Base-by-base conservation (phyloP, 805 yeast species). In the Zygosaccharomyces bailii region DNA sequence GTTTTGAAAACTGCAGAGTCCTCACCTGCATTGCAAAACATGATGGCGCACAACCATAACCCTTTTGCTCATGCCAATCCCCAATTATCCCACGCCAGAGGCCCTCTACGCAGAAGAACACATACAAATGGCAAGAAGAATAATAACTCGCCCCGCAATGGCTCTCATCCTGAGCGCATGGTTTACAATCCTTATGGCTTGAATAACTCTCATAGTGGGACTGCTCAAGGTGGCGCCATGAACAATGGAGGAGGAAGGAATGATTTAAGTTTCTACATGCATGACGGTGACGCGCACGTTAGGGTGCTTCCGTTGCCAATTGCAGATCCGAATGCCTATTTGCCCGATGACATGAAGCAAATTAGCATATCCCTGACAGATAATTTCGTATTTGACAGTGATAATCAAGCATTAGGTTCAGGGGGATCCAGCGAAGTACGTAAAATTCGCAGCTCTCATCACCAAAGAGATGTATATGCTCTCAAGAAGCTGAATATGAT, bases 371-470 rank as follows among this genome's bases (percentile, higher is more conserved):
- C 72, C 34, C 63, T 86, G 46, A 69, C 73, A 23, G 83, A 80
- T 35, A 78, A 76, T 44, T 85, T 78, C 56, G 76, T 72, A 33
- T 51, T 74, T 14, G 69, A 72, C 2, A 67, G 67, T 19, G 69
- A 67, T 39, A 69, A 69, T 18, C 73, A 74, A 43, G 75, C 73
- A 37, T 61, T 85, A 40, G 93, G 90, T 2, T 76, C 74, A 44
- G 93, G 95, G 38, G 90, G 90, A 2, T 77, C 85, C 2, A 76
- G 87, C 4, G 76, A 76, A 39, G 89, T 85, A 16, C 69, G 82
- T 43, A 75, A 74, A 45, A 63, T 76, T 3, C 66, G 68, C 44
- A 60, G 67, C 11, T 61, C 66, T 32, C 53, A 60, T 18, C 49
- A 50, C 25, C 59, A 63, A 17, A 71, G 71, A 44, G 71, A 73